Evolutionary conservation across 2,329 filamentous ascomycete species (phyloP).

Genomic region (Paramyrothecium sp.): DNA sequence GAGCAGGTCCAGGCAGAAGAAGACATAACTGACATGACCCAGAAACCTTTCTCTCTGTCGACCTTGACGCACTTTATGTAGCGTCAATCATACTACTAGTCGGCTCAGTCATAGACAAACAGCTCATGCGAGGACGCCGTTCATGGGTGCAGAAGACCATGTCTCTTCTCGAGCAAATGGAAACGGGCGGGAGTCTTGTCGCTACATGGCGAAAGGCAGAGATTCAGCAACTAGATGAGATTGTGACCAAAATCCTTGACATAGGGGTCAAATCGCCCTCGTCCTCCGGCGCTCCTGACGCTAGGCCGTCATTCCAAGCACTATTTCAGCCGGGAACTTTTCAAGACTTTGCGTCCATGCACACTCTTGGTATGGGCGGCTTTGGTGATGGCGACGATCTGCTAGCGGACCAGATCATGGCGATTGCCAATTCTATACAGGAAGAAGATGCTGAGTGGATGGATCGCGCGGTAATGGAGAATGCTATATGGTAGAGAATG

Average conservation of each 20-base stretch:
- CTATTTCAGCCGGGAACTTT: too few species aligned
- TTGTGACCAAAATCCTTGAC: too few species aligned
- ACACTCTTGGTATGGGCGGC: background rate
- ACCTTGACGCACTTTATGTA: constrained; percentile 39
- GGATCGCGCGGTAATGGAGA: constrained; percentile 37
- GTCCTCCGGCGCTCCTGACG: constrained; percentile 19
- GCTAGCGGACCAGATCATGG: constrained; percentile 34
- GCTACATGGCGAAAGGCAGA: too few species aligned
- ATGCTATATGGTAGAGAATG: background rate
- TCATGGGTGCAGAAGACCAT: too few species aligned
- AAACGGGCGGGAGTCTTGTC: too few species aligned
- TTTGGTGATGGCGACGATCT: background rate
- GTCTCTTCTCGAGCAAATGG: too few species aligned
- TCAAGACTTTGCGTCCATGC: too few species aligned
- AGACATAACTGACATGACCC: background rate
- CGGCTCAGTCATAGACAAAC: constrained; percentile 26
- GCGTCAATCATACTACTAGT: constrained; percentile 35
- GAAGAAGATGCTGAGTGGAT: constrained; percentile 38
- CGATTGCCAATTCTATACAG: constrained; percentile 43
- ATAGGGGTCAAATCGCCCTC: constrained; percentile 3
- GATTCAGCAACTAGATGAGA: too few species aligned
- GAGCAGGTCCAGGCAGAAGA: too few species aligned
- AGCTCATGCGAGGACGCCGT: background rate
- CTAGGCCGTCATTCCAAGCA: too few species aligned
- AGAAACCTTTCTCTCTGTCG: constrained; percentile 44